A percentile compares a stretch with the other conserved stretches of the same genome.
Conservation (phyloP, 2,329 filamentous ascomycete species). For the Arthrobotrys sphaeroides region DNA sequence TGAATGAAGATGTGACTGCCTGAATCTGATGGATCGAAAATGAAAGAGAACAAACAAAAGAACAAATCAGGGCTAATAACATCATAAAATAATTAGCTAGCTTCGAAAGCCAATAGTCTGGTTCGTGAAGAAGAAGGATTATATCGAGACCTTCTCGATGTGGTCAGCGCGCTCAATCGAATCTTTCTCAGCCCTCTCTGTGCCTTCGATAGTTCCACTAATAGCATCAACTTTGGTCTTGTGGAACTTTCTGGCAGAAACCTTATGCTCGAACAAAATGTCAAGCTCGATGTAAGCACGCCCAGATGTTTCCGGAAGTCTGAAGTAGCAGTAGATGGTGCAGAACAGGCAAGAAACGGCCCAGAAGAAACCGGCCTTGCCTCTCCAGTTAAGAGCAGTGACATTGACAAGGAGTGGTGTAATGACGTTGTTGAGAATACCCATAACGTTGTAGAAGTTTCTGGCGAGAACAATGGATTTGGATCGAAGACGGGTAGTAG, state of each 20-base stretch:
- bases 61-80: too few species aligned
- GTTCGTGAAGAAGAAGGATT: background rate
- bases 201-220: conserved; percentile 8
- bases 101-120: background rate
- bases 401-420: conserved; percentile 45
- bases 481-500: conserved; percentile 67
- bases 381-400: conserved; percentile 60
- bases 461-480: conserved; percentile 68
- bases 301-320: conserved; percentile 77
- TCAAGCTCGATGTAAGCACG: conserved; percentile 88
- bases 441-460: conserved; percentile 65
- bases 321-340: conserved; percentile 82
- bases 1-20: background rate
- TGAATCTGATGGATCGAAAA: conserved; percentile 3
- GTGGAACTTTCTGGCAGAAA: conserved; percentile 62
- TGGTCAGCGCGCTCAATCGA: conserved; percentile 24
- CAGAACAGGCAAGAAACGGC: conserved; percentile 81
- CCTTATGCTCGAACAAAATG: conserved; percentile 65
- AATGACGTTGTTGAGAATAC: conserved; percentile 62
- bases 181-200: background rate
- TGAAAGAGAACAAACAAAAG: background rate
- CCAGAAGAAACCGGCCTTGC: conserved; percentile 64
- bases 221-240: conserved; percentile 60
- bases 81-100: too few species aligned
- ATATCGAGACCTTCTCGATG: conserved; percentile 10